phyloP scores from a whole-genome alignment of 306 rosid genomes.

The Lathyrus aphaca region DNA sequence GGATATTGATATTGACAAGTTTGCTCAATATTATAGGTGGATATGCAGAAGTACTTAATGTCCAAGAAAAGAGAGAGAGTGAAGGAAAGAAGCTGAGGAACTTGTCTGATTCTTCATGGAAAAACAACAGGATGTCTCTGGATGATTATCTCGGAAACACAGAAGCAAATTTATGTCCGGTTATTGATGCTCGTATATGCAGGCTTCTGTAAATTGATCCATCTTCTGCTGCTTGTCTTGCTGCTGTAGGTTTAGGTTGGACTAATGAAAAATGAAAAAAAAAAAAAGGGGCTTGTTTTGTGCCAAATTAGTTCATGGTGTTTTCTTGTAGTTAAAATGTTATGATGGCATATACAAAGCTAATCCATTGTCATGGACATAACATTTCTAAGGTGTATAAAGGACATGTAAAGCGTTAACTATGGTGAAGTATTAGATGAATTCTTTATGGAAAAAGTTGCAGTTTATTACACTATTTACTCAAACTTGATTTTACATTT shows the following conservation, averaged over 20 bases:
- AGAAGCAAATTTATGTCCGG: slow-evolving; percentile 44
- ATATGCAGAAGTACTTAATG: slow-evolving; percentile 71
- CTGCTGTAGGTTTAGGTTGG: slow-evolving; percentile 18
- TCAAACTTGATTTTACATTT: background rate
- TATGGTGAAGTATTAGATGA: background rate
- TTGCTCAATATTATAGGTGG: slow-evolving; percentile 54
- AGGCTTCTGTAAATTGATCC: slow-evolving; percentile 55
- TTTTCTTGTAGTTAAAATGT: slow-evolving; percentile 18
- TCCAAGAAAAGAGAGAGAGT: slow-evolving; percentile 74
- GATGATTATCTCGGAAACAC: slow-evolving; percentile 69
- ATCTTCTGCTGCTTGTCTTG: slow-evolving; percentile 25
- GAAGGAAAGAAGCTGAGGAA: slow-evolving; percentile 68
- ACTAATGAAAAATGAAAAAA: background rate
- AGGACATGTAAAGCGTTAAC: background rate
- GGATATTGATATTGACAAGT: slow-evolving; percentile 29
- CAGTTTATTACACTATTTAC: background rate
- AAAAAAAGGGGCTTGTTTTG: slow-evolving; percentile 1
- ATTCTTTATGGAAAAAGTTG: background rate
- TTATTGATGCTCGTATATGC: slow-evolving; percentile 72
- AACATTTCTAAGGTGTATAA: background rate
- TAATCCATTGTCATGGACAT: background rate
- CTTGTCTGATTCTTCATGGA: slow-evolving; percentile 69
- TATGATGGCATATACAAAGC: slow-evolving; percentile 1
- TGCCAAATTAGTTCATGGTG: background rate
- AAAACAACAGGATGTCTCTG: slow-evolving; percentile 65